phyloP scores from a whole-genome alignment of 805 yeast species.

The Millerozyma acaciae region DNA sequence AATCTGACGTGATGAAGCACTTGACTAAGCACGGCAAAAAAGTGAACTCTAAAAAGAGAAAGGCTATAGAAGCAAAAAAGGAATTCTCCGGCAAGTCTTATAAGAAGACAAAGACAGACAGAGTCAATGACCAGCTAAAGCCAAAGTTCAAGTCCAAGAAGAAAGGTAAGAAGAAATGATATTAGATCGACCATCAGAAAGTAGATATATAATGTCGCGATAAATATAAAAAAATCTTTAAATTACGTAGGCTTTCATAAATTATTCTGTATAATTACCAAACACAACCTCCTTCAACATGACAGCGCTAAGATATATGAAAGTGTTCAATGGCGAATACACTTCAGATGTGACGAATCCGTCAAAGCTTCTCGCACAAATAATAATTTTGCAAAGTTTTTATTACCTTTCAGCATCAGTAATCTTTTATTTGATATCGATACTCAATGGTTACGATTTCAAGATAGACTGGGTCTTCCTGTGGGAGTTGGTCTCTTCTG shows the following conservation, averaged over 20 bases:
- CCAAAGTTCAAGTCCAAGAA: slow-evolving; percentile 9
- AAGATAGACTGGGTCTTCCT: slow-evolving; percentile 69
- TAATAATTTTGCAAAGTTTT: slow-evolving; percentile 68
- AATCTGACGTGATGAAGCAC: slow-evolving; percentile 32
- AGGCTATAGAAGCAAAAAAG: slow-evolving; percentile 56
- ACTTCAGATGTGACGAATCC: slow-evolving; percentile 31
- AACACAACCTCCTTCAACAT: slow-evolving; percentile 2
- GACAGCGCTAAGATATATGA: slow-evolving; percentile 18
- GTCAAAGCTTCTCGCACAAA: slow-evolving; percentile 50
- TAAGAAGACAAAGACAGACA: slow-evolving; percentile 76
- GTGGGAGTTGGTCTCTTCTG: slow-evolving; percentile 70
- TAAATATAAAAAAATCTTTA: not conserved
- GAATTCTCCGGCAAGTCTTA: slow-evolving; percentile 56
- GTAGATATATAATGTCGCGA: slow-evolving; percentile 1
- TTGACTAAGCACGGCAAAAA: slow-evolving; percentile 50
- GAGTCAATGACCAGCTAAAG: slow-evolving; percentile 44
- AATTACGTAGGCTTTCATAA: not conserved
- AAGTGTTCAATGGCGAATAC: slow-evolving; percentile 20
- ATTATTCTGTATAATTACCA: not conserved
- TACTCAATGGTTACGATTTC: slow-evolving; percentile 69
- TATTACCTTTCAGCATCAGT: slow-evolving; percentile 73
- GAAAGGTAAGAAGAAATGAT: slow-evolving; percentile 3
- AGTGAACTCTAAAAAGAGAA: slow-evolving; percentile 66
- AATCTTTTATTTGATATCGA: slow-evolving; percentile 60
- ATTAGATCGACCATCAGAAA: too few species aligned